Conservation (phyloP, 2,329 filamentous ascomycete genomes). For the Scedosporium dehoogii region DNA sequence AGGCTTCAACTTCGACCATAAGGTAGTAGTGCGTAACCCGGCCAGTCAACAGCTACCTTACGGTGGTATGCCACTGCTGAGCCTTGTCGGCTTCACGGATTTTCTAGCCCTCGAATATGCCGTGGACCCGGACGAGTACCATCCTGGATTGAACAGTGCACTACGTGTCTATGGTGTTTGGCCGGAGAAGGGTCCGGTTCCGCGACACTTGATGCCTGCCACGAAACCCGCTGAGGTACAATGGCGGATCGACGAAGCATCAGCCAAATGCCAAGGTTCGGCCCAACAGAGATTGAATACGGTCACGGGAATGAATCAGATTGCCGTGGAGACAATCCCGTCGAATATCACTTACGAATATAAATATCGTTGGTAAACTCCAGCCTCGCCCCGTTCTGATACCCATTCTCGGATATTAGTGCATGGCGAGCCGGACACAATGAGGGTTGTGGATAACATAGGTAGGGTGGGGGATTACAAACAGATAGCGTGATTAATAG, state of each 20-base stretch:
- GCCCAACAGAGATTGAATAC: not conserved
- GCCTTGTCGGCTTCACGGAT: not conserved
- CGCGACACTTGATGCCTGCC: not conserved
- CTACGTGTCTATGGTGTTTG: not conserved
- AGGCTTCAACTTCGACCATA: slow-evolving; percentile 5
- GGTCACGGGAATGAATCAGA: not conserved
- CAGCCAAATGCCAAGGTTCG: not conserved
- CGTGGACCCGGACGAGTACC: not conserved
- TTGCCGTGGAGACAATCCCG: not conserved
- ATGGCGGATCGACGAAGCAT: not conserved
- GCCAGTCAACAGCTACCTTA: not conserved
- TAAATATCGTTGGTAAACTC: too few species aligned
- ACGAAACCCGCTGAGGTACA: not conserved
- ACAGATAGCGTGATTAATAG: too few species aligned
- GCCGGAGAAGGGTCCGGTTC: not conserved
- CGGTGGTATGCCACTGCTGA: not conserved
- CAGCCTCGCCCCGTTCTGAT: too few species aligned
- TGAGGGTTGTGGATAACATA: too few species aligned
- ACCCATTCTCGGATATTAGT: too few species aligned
- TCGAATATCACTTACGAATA: too few species aligned
- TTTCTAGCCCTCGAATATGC: not conserved
- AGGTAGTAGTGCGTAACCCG: not conserved
- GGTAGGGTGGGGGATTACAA: too few species aligned
- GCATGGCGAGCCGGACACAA: too few species aligned
- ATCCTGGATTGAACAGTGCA: not conserved